These are phyloP conservation scores for Oxytropis ochrocephala DNA, from an alignment of 306 rosid species.

Conservation along the genomic window DNA sequence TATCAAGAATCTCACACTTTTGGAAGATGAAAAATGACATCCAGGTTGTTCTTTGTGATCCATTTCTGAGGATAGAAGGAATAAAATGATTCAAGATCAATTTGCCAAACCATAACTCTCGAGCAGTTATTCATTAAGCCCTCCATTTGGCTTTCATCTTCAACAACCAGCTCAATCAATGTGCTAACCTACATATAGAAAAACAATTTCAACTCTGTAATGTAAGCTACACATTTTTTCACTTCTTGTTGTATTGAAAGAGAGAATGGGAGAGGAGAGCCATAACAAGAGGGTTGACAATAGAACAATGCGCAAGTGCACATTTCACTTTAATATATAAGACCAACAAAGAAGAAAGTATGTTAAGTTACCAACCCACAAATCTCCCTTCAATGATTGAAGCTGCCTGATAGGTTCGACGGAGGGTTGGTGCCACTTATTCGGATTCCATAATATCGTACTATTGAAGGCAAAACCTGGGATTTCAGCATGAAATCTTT, in stretches of 20 bases:
- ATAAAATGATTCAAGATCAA: slow-evolving; percentile 37
- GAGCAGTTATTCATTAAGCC: slow-evolving; percentile 61
- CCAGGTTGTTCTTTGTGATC: slow-evolving; percentile 51
- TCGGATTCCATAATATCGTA: slow-evolving; percentile 83
- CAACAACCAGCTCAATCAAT: slow-evolving; percentile 73
- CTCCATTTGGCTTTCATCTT: slow-evolving; percentile 96
- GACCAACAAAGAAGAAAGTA: background rate
- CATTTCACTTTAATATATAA: background rate
- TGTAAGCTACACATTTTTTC: background rate
- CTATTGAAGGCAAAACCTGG: slow-evolving; percentile 92
- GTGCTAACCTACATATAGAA: slow-evolving; percentile 57
- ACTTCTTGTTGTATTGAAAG: background rate
- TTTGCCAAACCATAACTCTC: slow-evolving; percentile 72
- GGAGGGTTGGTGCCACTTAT: slow-evolving; percentile 70
- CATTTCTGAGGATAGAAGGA: slow-evolving; percentile 55
- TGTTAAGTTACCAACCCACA: slow-evolving; percentile 50
- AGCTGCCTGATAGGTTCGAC: slow-evolving; percentile 67
- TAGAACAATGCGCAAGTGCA: background rate
- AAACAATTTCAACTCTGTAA: slow-evolving; percentile 8
- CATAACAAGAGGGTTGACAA: background rate
- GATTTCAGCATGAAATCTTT: slow-evolving; percentile 67
- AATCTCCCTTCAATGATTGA: slow-evolving; percentile 47
- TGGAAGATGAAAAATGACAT: slow-evolving; percentile 51
- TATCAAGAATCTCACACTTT: slow-evolving; percentile 23
- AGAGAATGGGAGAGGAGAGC: background rate